Evolutionary conservation across 768 basidiomycete species (phyloP).

Genomic region (Podaxis sp.): DNA sequence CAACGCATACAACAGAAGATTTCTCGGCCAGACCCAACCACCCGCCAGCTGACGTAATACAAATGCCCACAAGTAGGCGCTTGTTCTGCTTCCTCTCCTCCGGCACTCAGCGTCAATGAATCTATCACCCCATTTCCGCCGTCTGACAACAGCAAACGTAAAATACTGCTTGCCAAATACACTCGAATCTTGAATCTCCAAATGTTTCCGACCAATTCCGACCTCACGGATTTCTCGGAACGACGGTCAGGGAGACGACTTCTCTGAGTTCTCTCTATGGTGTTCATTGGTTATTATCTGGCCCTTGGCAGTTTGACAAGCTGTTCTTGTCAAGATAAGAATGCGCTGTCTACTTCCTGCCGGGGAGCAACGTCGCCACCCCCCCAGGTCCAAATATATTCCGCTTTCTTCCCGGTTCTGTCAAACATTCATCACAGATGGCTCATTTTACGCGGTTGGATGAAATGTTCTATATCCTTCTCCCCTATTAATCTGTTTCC

Average conservation of each 20-base stretch:
- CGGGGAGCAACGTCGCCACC: neutral
- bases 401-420: neutral
- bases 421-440: neutral
- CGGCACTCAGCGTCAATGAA: neutral
- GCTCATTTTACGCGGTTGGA: slow-evolving; percentile 17
- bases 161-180: neutral
- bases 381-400: neutral
- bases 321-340: neutral
- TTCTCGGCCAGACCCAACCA: neutral
- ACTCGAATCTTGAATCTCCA: neutral
- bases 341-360: neutral
- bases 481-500: slow-evolving; percentile 9
- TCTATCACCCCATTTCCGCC: neutral
- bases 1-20: slow-evolving; percentile 18
- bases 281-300: neutral
- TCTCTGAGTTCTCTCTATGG: neutral
- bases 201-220: neutral
- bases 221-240: neutral
- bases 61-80: neutral
- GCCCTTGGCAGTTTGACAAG: neutral
- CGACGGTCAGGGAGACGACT: neutral
- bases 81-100: neutral
- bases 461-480: slow-evolving; percentile 19
- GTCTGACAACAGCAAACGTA: neutral
- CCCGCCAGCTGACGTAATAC: slow-evolving; percentile 8